Base-by-base conservation (phyloP, 2,329 filamentous ascomycete genomes). In the Aspergillus ruber region DNA sequence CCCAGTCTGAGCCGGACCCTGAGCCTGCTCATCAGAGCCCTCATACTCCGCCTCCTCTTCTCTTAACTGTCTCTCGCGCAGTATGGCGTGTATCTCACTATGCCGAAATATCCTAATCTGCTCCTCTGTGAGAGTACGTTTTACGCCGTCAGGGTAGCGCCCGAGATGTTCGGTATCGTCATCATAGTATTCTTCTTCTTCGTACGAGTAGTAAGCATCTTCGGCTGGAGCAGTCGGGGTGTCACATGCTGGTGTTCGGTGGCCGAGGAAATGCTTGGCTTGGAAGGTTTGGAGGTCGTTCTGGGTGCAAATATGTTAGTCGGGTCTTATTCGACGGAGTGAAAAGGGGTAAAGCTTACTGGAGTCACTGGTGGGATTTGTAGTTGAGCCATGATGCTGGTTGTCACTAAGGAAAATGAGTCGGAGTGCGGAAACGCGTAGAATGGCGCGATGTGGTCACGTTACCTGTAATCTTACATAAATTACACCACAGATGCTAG, bases 91-190 rank as follows among this genome's bases (percentile, higher is more conserved):
- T 18, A 95, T 79, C 67, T 97, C 91, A 2, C 87, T 91, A 63
- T 94, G 88, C 51, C 90, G 80, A 65, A 96, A 96, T 51, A 95
- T 91, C 45, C 82, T 81, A 56, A 96, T 88, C 72, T 96, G 88
- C 57, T 90, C 87, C 61, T 96, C 88, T 8, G 90, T 96, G 58
- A 97, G 75, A 15, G 90, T 95, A 36, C 91, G 85, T 64, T 93
- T 93, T 51, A 83, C 81, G 3, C 91, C 90, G 61, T 97, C 90
- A 1, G 80, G 69, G 57, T 97, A 97, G 67, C 88, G 91, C 15
- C 90, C 91, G 13, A 96, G 74, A 1, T 72, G 81, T 60, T 88
- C 85, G 15, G 68, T 60, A 5, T 69, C 65, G 33, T 67, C 55
- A 15, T 56, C 49, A 9, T 56, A 39, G 1, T 23, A 61, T 50